Conservation (phyloP, 768 basidiomycete genomes). For the Lactifluus hygrophoroides region DNA sequence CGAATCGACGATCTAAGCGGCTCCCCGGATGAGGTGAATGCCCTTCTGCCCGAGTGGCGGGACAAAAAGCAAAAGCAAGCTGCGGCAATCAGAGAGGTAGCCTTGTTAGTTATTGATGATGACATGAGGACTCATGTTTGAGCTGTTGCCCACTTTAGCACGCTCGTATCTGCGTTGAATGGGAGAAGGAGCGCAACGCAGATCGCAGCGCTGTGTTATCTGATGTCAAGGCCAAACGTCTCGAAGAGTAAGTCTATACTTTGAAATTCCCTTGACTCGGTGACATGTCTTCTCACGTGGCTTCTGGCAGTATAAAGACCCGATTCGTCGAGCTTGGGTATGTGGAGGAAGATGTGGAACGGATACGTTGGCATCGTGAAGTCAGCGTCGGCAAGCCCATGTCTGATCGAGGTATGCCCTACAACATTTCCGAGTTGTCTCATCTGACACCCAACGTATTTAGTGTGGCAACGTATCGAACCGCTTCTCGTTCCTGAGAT, state of each 20-base stretch:
- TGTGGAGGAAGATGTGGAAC: not conserved
- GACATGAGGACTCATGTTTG: not conserved
- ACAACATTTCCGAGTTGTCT: not conserved
- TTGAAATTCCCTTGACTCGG: too few species aligned
- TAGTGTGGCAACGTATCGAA: slow-evolving; percentile 8
- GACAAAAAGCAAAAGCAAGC: not conserved
- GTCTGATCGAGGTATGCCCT: slow-evolving; percentile 9
- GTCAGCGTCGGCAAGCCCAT: slow-evolving; percentile 8
- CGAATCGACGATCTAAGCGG: not conserved
- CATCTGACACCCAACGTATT: not conserved
- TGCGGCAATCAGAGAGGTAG: not conserved
- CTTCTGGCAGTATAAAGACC: not conserved
- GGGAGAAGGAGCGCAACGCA: slow-evolving; percentile 5
- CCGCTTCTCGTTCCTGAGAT: slow-evolving; percentile 2
- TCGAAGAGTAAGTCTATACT: slow-evolving; percentile 5
- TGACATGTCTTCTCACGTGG: not conserved
- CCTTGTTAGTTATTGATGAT: not conserved
- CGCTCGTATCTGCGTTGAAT: not conserved
- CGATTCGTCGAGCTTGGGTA: slow-evolving; percentile 3
- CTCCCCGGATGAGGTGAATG: not conserved
- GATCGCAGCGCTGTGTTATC: slow-evolving; percentile 9
- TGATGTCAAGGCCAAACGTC: slow-evolving; percentile 8
- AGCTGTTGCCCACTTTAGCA: not conserved
- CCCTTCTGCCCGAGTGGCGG: not conserved
- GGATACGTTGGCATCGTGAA: slow-evolving; percentile 8